Evolutionary conservation across 345 rosid genomes (phyloP).

Genomic region (Eucalyptus paniculata): DNA sequence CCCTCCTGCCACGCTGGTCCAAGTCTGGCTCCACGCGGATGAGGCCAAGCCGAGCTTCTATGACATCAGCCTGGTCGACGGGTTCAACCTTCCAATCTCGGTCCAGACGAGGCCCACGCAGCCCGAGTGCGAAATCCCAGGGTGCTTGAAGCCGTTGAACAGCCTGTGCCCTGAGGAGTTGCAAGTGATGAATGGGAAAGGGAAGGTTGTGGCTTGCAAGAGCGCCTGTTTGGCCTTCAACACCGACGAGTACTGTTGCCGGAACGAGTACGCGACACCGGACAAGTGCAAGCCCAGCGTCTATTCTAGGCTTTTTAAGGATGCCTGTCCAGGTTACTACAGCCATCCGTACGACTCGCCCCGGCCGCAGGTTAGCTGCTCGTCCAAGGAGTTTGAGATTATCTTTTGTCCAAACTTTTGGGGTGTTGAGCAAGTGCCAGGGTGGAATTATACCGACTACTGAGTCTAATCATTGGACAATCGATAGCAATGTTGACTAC

Average conservation of each 20-base stretch:
- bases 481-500: not conserved
- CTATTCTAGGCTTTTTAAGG: constrained; percentile 70
- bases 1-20: constrained; percentile 59
- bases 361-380: constrained; percentile 32
- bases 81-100: constrained; percentile 58
- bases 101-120: constrained; percentile 16
- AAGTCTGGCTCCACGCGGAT: constrained; percentile 39
- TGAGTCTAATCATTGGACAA: not conserved
- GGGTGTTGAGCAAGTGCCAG: not conserved
- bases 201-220: constrained; percentile 64
- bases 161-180: constrained; percentile 47
- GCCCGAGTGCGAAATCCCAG: constrained; percentile 34
- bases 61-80: constrained; percentile 73
- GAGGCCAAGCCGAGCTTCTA: constrained; percentile 38
- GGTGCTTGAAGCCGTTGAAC: constrained; percentile 39
- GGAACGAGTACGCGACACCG: constrained; percentile 59
- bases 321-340: constrained; percentile 62
- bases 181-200: constrained; percentile 29
- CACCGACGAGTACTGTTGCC: constrained; percentile 57
- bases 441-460: not conserved
- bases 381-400: constrained; percentile 28
- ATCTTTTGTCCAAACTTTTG: constrained; percentile 48
- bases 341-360: constrained; percentile 55
- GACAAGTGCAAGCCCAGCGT: constrained; percentile 44
- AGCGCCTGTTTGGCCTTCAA: constrained; percentile 80